phyloP scores from a whole-genome alignment of 78 protist genomes.

The Protostelium mycophagum region DNA sequence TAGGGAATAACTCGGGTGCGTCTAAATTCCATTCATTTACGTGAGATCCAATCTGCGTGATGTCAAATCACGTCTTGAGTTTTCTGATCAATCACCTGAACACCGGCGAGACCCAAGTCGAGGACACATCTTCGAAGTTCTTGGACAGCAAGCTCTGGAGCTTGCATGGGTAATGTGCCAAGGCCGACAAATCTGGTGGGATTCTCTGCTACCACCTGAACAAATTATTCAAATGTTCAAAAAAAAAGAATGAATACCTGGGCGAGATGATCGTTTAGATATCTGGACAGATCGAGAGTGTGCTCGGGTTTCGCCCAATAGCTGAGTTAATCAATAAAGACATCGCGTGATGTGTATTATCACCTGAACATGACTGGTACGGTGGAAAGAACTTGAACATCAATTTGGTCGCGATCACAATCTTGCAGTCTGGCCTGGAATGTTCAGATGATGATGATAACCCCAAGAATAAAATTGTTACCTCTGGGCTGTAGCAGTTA shows the following conservation, averaged over 20 bases:
- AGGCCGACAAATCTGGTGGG: conserved; percentile 86
- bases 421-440: conserved; percentile 51
- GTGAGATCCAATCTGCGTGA: conserved; percentile 74
- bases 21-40: conserved; percentile 78
- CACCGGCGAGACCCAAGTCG: conserved; percentile 50
- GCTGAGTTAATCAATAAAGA: conserved; percentile 70
- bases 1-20: conserved; percentile 74
- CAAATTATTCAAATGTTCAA: too few species aligned
- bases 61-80: conserved; percentile 23
- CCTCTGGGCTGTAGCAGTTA: conserved; percentile 75
- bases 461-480: not conserved
- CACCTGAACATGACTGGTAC: conserved; percentile 44
- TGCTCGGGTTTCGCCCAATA: conserved; percentile 89
- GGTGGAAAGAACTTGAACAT: conserved; percentile 85
- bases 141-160: conserved; percentile 67
- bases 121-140: conserved; percentile 64
- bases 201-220: conserved; percentile 42
- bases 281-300: conserved; percentile 64
- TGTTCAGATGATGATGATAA: not conserved
- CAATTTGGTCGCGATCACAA: conserved; percentile 50
- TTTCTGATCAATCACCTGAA: conserved; percentile 54
- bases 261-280: conserved; percentile 88
- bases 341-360: not conserved
- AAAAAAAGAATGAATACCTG: too few species aligned
- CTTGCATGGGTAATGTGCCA: conserved; percentile 92